phyloP scores from a whole-genome alignment of 2,329 filamentous ascomycete species.

The Aspergillus brasiliensis region DNA sequence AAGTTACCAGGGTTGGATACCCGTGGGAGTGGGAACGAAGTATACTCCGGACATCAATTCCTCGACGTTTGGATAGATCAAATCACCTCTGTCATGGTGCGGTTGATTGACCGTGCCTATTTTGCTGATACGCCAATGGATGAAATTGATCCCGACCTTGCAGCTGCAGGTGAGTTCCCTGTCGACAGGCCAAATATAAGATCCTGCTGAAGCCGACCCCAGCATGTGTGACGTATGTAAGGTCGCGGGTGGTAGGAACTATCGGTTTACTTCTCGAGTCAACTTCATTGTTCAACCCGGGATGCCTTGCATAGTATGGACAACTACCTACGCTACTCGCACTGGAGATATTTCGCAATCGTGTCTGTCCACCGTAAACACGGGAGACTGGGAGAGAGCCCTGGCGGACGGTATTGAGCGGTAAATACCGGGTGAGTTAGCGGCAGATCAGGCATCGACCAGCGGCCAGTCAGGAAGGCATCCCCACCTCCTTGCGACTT shows the following conservation, averaged over 20 bases:
- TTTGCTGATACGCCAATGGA: slow-evolving; percentile 10
- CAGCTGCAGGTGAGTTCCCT: slow-evolving; percentile 14
- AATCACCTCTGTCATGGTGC: slow-evolving; percentile 1
- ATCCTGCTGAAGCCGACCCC: neutral
- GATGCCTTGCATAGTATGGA: too few species aligned
- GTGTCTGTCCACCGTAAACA: too few species aligned
- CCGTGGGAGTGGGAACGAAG: neutral
- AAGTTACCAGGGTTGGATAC: slow-evolving; percentile 1
- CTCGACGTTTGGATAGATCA: slow-evolving; percentile 4
- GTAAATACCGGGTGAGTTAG: slow-evolving; percentile 10
- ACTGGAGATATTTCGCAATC: too few species aligned
- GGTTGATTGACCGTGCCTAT: neutral
- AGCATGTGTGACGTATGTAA: slow-evolving; percentile 8
- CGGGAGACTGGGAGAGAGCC: too few species aligned
- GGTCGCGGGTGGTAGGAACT: neutral
- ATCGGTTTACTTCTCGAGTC: too few species aligned
- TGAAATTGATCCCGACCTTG: slow-evolving; percentile 3
- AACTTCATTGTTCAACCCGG: too few species aligned
- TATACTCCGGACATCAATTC: slow-evolving; percentile 2
- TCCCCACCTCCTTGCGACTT: slow-evolving; percentile 14
- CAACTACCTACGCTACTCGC: too few species aligned
- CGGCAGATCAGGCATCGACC: slow-evolving; percentile 23
- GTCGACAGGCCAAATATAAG: slow-evolving; percentile 6
- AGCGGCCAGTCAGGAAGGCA: slow-evolving; percentile 15
- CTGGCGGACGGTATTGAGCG: neutral